Base-by-base conservation (phyloP, 2,329 filamentous ascomycete species). In the Pseudocercospora cruenta region DNA sequence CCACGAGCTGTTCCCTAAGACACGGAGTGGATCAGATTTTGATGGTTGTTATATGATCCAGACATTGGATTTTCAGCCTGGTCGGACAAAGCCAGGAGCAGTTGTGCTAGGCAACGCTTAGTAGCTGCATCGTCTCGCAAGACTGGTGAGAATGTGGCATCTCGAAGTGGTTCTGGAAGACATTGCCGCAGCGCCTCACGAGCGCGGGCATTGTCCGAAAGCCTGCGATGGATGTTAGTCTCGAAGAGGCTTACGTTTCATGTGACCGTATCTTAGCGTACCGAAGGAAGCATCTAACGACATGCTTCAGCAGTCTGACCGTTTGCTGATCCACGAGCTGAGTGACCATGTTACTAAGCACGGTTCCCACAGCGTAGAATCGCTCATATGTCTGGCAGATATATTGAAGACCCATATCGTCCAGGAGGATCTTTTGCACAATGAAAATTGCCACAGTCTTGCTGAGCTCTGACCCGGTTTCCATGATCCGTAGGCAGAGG, bases 391-490 rank as follows among this genome's bases (percentile, higher is more conserved):
- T 99, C 70, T 96, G 94, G 81, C 95, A 99, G 66, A 99, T 99
- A 80, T 99, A 99, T 76, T 95, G 95, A 69, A 99, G 86, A 3
- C 95, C 95, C 74, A 96, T 94, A 75, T 99, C 95, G 77, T 99
- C 95, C 2, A 99, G 87, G 60, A 99, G 83, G 26, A 99, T 99
- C 85, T 99, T 99, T 81, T 99, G 95, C 19, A 99, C 95, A 74
- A 99, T 99, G 83, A 99, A 99, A 75, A 99, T 99, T 65, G 95
- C 95, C 14, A 99, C 95, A 0, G 95, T 99, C 84, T 99, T 99
- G 84, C 93, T 97, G 67, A 99, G 86, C 81, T 99, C 95, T 0
- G 94, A 97, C 58, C 95, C 95, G 0, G 95, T 99, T 83, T 99
- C 95, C 95, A 99, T 99, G 76, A 99, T 99, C 67, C 95, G 90